phyloP scores from a whole-genome alignment of 305 asterid species.

The Galium porrigens region DNA sequence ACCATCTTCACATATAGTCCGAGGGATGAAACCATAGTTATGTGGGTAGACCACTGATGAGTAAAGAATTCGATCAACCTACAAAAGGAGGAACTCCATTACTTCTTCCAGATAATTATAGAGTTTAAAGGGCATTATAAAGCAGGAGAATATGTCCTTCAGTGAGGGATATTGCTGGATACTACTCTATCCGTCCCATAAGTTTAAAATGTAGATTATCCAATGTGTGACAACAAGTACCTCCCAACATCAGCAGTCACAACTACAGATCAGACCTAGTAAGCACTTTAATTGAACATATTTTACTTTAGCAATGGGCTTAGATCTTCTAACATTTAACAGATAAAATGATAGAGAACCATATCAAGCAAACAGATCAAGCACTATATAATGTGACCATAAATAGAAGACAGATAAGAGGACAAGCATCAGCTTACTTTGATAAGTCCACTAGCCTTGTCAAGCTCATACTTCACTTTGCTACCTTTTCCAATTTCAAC shows the following conservation, averaged over 20 bases:
- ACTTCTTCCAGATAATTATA: neutral
- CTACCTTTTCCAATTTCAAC: constrained; percentile 83
- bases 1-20: constrained; percentile 76
- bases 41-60: constrained; percentile 91
- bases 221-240: neutral
- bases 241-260: neutral
- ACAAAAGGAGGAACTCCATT: constrained; percentile 7
- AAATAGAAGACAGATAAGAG: neutral
- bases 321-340: neutral
- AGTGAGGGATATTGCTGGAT: neutral
- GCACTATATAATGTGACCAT: neutral
- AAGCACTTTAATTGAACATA: neutral
- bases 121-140: neutral
- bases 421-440: constrained; percentile 33
- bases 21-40: constrained; percentile 87
- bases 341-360: neutral
- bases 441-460: constrained; percentile 76
- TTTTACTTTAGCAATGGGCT: neutral
- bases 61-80: constrained; percentile 82
- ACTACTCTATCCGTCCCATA: neutral
- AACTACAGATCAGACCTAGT: neutral
- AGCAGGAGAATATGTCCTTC: neutral
- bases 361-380: neutral
- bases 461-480: constrained; percentile 91
- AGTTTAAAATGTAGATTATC: neutral